Evolutionary conservation across 306 rosid species (phyloP).

Genomic region (Nissolia schottii): DNA sequence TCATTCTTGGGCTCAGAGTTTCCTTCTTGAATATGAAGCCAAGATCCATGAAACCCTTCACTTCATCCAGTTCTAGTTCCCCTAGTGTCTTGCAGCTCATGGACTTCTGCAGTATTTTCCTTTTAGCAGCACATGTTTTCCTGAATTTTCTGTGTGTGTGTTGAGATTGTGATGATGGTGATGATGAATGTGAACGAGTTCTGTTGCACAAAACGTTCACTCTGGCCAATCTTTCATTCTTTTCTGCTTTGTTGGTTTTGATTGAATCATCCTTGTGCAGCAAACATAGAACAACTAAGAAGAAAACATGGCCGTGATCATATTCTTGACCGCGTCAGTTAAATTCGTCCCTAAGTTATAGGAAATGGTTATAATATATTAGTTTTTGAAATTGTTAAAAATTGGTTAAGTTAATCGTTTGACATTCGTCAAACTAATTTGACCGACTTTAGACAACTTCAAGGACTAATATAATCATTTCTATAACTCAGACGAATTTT

Average conservation of each 20-base stretch:
- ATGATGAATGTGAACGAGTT: slow-evolving; percentile 39
- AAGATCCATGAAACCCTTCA: slow-evolving; percentile 79
- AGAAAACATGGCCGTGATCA: neutral
- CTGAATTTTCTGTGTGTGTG: slow-evolving; percentile 4
- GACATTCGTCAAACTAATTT: too few species aligned
- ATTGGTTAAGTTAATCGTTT: too few species aligned
- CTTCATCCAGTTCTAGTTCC: slow-evolving; percentile 83
- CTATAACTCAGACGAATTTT: too few species aligned
- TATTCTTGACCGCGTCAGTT: too few species aligned
- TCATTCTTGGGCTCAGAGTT: slow-evolving; percentile 51
- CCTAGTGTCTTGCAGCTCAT: slow-evolving; percentile 62
- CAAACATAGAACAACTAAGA: neutral
- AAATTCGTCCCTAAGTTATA: too few species aligned
- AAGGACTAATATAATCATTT: too few species aligned
- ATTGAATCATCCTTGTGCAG: slow-evolving; percentile 32
- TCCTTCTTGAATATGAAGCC: slow-evolving; percentile 72
- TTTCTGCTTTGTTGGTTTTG: slow-evolving; percentile 32
- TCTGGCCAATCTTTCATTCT: slow-evolving; percentile 20
- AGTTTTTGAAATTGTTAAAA: too few species aligned
- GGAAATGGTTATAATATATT: too few species aligned
- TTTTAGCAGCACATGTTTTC: neutral
- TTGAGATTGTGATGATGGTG: slow-evolving; percentile 33
- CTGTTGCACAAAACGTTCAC: slow-evolving; percentile 8
- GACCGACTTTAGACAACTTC: too few species aligned
- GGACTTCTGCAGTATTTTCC: slow-evolving; percentile 48